A percentile compares a stretch with the other conserved stretches of the same genome.
These are phyloP conservation scores for Spizellomyces sp. DNA, from an alignment of 192 early-diverging fungal genomes.

Conservation along the genomic window DNA sequence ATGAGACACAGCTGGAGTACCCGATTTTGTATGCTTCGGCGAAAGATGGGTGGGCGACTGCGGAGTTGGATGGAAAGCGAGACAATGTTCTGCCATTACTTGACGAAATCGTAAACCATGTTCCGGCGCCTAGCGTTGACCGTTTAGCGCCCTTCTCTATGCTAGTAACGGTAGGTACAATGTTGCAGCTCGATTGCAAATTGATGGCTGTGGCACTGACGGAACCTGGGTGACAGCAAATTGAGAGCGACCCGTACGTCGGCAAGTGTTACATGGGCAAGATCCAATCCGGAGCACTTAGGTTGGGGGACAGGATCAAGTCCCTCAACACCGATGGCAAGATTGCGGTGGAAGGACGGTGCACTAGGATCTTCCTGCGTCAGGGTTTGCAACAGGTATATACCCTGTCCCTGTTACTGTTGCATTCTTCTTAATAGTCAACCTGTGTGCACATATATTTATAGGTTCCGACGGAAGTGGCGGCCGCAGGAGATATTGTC, in stretches of 20 bases:
- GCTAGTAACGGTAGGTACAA: conserved; percentile 66
- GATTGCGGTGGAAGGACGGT: conserved; percentile 66
- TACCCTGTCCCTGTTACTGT: neutral
- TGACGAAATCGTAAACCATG: conserved; percentile 70
- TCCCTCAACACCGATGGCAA: conserved; percentile 71
- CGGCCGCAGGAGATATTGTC: conserved; percentile 83
- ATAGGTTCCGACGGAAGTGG: conserved; percentile 58
- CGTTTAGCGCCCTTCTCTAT: conserved; percentile 70
- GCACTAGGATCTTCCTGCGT: conserved; percentile 75
- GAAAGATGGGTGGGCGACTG: conserved; percentile 81
- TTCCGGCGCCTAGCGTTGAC: conserved; percentile 69
- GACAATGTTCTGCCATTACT: conserved; percentile 58
- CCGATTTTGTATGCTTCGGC: conserved; percentile 76
- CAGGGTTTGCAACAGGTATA: conserved; percentile 65
- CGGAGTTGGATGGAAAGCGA: conserved; percentile 46
- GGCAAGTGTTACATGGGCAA: conserved; percentile 83
- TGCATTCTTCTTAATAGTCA: neutral
- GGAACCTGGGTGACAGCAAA: conserved; percentile 46
- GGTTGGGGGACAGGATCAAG: conserved; percentile 75
- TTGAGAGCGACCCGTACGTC: conserved; percentile 79
- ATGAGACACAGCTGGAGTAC: conserved; percentile 79
- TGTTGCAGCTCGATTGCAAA: neutral
- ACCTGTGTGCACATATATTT: conserved; percentile 38
- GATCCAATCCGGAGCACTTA: conserved; percentile 67
- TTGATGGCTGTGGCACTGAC: neutral